phyloP scores from a whole-genome alignment of 2,329 filamentous ascomycete species.

The Curvularia verruculosa region DNA sequence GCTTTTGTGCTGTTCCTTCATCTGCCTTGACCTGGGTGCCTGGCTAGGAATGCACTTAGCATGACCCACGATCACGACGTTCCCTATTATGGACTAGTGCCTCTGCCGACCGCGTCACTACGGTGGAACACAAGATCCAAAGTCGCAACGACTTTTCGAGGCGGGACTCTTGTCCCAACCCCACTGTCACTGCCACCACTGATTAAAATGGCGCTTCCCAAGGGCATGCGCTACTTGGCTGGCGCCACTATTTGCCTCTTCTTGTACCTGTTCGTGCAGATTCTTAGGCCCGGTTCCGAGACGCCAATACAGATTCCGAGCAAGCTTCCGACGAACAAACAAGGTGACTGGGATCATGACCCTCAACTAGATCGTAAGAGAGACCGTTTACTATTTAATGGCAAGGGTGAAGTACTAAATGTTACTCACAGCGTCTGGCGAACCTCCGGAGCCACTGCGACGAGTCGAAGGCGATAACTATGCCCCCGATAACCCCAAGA shows the following conservation, averaged over 20 bases:
- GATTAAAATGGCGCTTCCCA: slow-evolving; percentile 77
- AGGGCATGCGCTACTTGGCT: slow-evolving; percentile 80
- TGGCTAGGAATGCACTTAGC: neutral
- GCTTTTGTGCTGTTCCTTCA: neutral
- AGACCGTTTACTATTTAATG: neutral
- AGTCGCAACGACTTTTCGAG: slow-evolving; percentile 7
- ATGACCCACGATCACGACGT: neutral
- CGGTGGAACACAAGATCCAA: slow-evolving; percentile 15
- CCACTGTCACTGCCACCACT: slow-evolving; percentile 7
- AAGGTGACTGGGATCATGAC: slow-evolving; percentile 73
- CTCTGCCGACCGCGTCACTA: slow-evolving; percentile 16
- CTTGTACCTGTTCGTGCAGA: slow-evolving; percentile 78
- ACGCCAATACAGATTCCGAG: slow-evolving; percentile 48
- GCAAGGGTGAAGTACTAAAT: slow-evolving; percentile 14
- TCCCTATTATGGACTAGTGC: slow-evolving; percentile 11
- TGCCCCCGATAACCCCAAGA: slow-evolving; percentile 73
- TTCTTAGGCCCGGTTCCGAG: slow-evolving; percentile 66
- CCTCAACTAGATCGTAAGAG: slow-evolving; percentile 85
- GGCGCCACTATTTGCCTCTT: slow-evolving; percentile 74
- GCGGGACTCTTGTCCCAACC: slow-evolving; percentile 14
- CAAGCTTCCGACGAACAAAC: slow-evolving; percentile 47
- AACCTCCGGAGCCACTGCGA: slow-evolving; percentile 78
- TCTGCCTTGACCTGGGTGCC: neutral
- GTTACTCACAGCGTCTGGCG: slow-evolving; percentile 69
- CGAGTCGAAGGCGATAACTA: slow-evolving; percentile 76